Conservation (phyloP, 345 rosid species). For the Fremontodendron californicum region DNA sequence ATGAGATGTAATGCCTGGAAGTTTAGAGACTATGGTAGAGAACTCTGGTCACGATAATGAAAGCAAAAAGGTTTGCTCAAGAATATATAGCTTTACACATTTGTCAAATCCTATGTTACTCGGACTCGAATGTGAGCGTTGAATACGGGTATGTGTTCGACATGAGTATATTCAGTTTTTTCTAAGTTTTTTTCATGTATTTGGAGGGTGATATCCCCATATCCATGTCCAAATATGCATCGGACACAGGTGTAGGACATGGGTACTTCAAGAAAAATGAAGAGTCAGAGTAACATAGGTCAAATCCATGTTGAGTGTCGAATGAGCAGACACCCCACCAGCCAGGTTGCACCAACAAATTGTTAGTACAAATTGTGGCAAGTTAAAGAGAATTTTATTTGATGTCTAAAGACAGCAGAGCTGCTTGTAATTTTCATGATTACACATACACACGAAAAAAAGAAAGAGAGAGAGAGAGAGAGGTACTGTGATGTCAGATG, state of each 20-base stretch:
- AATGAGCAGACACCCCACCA: neutral
- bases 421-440: neutral
- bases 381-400: neutral
- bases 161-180: no score
- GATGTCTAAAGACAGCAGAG: neutral
- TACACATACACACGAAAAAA: neutral
- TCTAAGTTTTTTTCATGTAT: no score
- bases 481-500: slow-evolving; percentile 79
- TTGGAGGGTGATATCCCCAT: no score
- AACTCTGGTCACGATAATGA: neutral
- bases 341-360: neutral
- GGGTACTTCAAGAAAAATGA: no score
- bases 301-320: neutral
- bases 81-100: neutral
- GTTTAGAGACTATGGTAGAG: neutral
- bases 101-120: no score
- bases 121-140: no score
- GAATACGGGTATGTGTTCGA: no score
- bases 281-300: no score
- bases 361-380: neutral
- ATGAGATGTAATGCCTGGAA: neutral
- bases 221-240: no score
- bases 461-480: slow-evolving; percentile 2
- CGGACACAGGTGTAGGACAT: no score
- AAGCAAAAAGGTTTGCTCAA: neutral